Evolutionary conservation across 768 basidiomycete species (phyloP).

Genomic region (Boletus eberwhitei): DNA sequence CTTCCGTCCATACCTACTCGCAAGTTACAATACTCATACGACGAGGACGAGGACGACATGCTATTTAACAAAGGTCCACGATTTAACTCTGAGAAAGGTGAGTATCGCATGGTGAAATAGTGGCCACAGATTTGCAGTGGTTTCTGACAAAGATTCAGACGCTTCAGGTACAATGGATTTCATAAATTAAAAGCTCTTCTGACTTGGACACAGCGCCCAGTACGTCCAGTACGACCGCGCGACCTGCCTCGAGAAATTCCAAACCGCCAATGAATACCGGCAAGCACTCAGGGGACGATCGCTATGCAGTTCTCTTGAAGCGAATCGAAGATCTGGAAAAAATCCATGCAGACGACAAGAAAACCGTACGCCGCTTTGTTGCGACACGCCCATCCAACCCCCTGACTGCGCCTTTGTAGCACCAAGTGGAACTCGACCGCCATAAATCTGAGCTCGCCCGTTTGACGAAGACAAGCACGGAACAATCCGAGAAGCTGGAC

Average conservation of each 20-base stretch:
- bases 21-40: not conserved
- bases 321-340: constrained; percentile 64
- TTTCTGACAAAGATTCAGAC: constrained; percentile 37
- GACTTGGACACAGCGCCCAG: constrained; percentile 32
- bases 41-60: constrained; percentile 10
- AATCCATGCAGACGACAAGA: constrained; percentile 65
- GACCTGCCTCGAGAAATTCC: constrained; percentile 27
- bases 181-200: not conserved
- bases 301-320: constrained; percentile 53
- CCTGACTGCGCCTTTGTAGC: constrained; percentile 36
- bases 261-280: constrained; percentile 15
- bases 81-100: constrained; percentile 14
- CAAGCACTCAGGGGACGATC: constrained; percentile 35
- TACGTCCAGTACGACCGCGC: constrained; percentile 26
- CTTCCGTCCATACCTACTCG: too few species aligned
- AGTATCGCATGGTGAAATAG: not conserved
- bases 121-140: not conserved
- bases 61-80: constrained; percentile 50
- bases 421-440: constrained; percentile 56
- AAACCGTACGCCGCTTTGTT: constrained; percentile 41
- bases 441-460: constrained; percentile 55
- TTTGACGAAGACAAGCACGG: constrained; percentile 44
- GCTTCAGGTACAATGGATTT: constrained; percentile 36
- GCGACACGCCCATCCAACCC: not conserved
- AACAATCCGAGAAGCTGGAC: constrained; percentile 52